Evolutionary conservation across 768 basidiomycete genomes (phyloP).

Genomic region (Boletus pseudo-olivaceus): DNA sequence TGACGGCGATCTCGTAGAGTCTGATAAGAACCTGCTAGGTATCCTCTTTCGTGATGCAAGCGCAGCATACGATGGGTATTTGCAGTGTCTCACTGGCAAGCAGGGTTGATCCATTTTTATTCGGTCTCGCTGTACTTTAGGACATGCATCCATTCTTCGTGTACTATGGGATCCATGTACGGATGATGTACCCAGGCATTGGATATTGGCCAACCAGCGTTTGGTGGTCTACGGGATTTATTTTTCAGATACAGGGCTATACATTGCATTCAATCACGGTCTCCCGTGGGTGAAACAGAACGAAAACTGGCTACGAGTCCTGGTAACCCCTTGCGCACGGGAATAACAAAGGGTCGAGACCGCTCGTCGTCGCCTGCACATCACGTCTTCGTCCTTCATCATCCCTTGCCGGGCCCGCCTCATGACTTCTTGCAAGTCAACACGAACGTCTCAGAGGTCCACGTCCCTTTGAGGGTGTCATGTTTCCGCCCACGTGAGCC

Average conservation of each 20-base stretch:
- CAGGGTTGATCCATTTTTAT: background rate
- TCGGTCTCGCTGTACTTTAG: background rate
- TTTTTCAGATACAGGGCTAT: background rate
- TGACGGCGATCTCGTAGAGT: background rate
- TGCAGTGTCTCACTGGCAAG: background rate
- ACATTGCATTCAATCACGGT: background rate
- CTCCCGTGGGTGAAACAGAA: background rate
- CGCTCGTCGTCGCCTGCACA: background rate
- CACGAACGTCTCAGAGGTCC: conserved; percentile 20
- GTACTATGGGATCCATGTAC: too few relatives aligned
- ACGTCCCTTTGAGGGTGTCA: conserved; percentile 2
- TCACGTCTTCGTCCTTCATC: background rate
- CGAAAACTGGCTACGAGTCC: background rate
- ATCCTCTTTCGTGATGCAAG: conserved; percentile 19
- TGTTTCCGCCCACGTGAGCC: background rate
- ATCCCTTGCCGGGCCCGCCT: background rate
- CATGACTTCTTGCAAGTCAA: conserved; percentile 12
- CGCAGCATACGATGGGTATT: conserved; percentile 10
- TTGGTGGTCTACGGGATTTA: too few relatives aligned
- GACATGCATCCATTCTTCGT: background rate
- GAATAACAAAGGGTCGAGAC: background rate
- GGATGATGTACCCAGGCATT: too few relatives aligned
- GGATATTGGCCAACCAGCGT: too few relatives aligned
- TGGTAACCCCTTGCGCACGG: background rate
- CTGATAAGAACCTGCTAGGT: conserved; percentile 4